A percentile compares a stretch with the other conserved stretches of the same genome.
These are phyloP conservation scores for Zelonia costaricensis DNA, from an alignment of 208 protist genomes.

Conservation along the genomic window DNA sequence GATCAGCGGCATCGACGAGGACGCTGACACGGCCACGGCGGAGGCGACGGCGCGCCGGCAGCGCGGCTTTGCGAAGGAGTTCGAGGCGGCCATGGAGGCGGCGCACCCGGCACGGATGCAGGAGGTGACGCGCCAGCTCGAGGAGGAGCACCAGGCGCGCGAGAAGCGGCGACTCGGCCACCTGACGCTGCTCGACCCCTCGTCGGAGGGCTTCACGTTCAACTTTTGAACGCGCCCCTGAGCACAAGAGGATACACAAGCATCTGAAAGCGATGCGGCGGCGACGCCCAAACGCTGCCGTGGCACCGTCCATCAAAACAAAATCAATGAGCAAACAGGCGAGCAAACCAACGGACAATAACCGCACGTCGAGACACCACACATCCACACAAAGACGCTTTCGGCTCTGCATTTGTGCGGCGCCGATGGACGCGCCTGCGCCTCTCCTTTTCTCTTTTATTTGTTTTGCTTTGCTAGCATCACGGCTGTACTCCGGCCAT, in stretches of 20 bases:
- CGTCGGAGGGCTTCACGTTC: constrained; percentile 74
- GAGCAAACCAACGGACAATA: too few relatives aligned
- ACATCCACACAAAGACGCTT: too few relatives aligned
- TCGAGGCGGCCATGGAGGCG: constrained; percentile 53
- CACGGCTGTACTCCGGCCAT: too few relatives aligned
- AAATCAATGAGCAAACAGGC: too few relatives aligned
- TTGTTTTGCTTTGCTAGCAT: too few relatives aligned
- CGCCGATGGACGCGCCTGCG: too few relatives aligned
- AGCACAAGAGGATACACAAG: background rate
- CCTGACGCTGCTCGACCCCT: constrained; percentile 52
- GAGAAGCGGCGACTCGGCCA: constrained; percentile 43
- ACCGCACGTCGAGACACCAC: too few relatives aligned
- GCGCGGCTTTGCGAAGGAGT: constrained; percentile 65
- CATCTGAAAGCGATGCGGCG: background rate
- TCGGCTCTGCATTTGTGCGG: too few relatives aligned
- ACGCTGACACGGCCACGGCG: constrained; percentile 51
- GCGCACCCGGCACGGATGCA: constrained; percentile 61
- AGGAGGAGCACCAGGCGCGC: constrained; percentile 50
- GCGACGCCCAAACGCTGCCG: too few relatives aligned
- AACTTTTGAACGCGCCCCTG: constrained; percentile 42
- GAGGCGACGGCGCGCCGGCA: constrained; percentile 48
- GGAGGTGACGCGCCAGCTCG: constrained; percentile 51
- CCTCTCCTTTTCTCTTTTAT: too few relatives aligned
- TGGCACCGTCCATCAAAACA: too few relatives aligned
- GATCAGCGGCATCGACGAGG: constrained; percentile 89